Percentiles rank a stretch among this genome's conserved stretches.
These are phyloP conservation scores for Crithidia thermophila DNA, from an alignment of 208 protist species.

Conservation along the genomic window DNA sequence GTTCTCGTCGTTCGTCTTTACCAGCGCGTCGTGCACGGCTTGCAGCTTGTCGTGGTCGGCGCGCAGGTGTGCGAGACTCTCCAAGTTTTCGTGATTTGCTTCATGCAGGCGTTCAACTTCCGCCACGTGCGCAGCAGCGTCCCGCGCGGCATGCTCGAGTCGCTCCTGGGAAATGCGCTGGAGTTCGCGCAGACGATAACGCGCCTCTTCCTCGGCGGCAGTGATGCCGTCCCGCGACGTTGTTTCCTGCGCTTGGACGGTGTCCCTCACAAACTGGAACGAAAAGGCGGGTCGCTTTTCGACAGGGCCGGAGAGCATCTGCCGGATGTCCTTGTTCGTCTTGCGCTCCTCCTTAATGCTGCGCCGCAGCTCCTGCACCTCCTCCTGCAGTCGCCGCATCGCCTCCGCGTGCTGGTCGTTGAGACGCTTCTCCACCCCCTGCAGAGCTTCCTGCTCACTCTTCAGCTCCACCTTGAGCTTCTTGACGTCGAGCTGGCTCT, in stretches of 20 bases:
- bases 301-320: constrained; percentile 3
- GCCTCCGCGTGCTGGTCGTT: constrained; percentile 29
- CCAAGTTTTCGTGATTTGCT: background rate
- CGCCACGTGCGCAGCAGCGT: background rate
- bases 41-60: background rate
- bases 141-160: background rate
- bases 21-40: background rate
- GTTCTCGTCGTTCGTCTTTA: background rate
- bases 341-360: constrained; percentile 20
- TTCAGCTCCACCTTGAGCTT: constrained; percentile 31
- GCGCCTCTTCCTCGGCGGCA: constrained; percentile 2
- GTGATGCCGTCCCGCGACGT: background rate
- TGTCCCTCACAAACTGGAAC: background rate
- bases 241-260: background rate
- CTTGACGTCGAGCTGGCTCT: constrained; percentile 30
- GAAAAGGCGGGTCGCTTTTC: constrained; percentile 19
- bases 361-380: constrained; percentile 23
- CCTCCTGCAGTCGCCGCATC: constrained; percentile 29
- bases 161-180: too few species aligned
- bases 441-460: constrained; percentile 11
- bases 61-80: background rate
- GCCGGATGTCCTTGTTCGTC: constrained; percentile 20
- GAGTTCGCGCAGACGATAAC: too few species aligned
- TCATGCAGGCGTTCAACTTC: constrained; percentile 1
- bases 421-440: constrained; percentile 19